Base-by-base conservation (phyloP, 2,329 filamentous ascomycete species). In the Onygena corvina region DNA sequence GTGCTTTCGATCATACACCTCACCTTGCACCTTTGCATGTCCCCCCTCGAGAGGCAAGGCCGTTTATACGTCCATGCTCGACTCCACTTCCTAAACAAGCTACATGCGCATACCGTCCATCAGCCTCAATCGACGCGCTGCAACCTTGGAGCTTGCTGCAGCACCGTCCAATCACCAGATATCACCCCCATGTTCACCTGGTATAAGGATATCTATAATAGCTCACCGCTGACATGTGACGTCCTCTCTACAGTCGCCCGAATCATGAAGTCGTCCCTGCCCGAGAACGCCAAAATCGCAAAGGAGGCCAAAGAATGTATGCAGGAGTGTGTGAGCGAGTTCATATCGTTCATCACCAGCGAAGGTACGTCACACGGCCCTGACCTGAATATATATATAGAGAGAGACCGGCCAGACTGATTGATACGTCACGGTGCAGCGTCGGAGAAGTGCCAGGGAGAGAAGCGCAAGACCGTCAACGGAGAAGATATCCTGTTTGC, bases 291-390 rank as follows among this genome's bases (percentile, higher is more conserved):
- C 58, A 98, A 98, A 71, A 98, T 98, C 54, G 89, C 89, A 52
- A 98, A 98, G 66, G 92, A 98, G 66, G 92, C 92, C 50, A 98
- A 98, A 69, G 92, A 98, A 67, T 98, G 92, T 71, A 96, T 98
- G 92, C 92, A 98, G 69, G 92, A 98, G 69, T 98, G 92, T 64
- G 92, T 98, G 52, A 95, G 89, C 80, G 92, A 98, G 71, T 98
- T 98, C 69, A 98, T 98, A 73, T 94, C 87, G 4, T 98, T 98
- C 75, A 96, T 98, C 65, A 98, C 92, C 30, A 96, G 90, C 67
- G 92, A 98, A 77, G 92, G 92, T 94, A 68, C 64, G 84, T 50
- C 44, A 16, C 4, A 16, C 31, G 21, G 72, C 48, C 6, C 29
- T 2, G 34, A 35, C 23, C 35, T 27, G 11, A 16, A 21, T 40